phyloP scores from a whole-genome alignment of 2,329 filamentous ascomycete species.

The Coleophoma cylindrospora region DNA sequence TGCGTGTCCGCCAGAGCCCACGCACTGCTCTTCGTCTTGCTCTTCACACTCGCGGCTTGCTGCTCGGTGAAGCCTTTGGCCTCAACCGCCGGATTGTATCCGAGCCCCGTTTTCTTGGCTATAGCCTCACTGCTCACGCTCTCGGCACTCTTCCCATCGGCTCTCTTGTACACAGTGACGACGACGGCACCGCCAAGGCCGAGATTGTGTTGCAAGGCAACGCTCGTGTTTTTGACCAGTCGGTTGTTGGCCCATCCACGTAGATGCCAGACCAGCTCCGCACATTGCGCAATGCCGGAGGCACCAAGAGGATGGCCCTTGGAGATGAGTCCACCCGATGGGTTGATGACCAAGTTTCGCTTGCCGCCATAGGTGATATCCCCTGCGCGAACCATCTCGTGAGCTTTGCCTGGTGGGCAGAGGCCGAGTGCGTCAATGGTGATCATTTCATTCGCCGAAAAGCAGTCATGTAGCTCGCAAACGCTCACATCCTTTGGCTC shows the following conservation, averaged over 20 bases:
- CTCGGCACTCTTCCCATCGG: constrained; percentile 67
- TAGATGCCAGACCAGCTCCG: constrained; percentile 92
- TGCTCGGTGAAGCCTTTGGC: constrained; percentile 81
- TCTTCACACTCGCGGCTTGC: constrained; percentile 68
- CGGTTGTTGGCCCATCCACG: constrained; percentile 95
- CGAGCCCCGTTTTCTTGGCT: constrained; percentile 62
- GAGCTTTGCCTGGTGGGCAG: constrained; percentile 73
- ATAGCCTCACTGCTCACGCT: constrained; percentile 59
- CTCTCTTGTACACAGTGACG: constrained; percentile 81
- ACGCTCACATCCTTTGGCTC: constrained; percentile 69
- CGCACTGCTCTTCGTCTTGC: constrained; percentile 56
- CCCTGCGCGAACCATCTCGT: constrained; percentile 80
- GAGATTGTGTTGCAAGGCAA: constrained; percentile 86
- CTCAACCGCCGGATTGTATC: constrained; percentile 88
- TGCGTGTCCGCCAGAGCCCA: constrained; percentile 77
- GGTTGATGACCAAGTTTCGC: constrained; percentile 73
- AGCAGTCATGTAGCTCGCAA: constrained; percentile 94
- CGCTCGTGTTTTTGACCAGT: constrained; percentile 59
- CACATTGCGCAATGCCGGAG: constrained; percentile 91
- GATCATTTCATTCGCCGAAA: constrained; percentile 91
- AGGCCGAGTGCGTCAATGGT: constrained; percentile 83
- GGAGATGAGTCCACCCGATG: constrained; percentile 88
- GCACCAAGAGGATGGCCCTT: constrained; percentile 95
- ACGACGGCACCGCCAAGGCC: constrained; percentile 89
- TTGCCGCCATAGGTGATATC: constrained; percentile 88